These are phyloP conservation scores for Pulicaria dysenterica DNA, from an alignment of 129 eudicot species.

Conservation along the genomic window DNA sequence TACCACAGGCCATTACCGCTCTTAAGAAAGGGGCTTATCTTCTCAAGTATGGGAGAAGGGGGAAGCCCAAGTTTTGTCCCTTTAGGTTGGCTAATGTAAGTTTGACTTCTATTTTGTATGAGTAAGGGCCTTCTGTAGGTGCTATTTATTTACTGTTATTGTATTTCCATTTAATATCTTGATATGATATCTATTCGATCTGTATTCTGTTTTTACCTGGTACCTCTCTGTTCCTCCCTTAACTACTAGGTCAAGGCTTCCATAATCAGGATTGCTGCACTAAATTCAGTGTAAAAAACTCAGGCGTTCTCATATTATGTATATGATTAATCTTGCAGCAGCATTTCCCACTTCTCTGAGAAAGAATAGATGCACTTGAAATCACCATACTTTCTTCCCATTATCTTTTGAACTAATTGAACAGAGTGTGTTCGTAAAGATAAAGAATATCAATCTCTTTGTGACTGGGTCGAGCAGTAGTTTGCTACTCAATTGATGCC, in stretches of 20 bases:
- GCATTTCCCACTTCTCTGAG: too few species aligned
- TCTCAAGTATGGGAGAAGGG: slow-evolving; percentile 95
- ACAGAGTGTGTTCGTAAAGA: slow-evolving; percentile 1
- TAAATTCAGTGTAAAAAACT: too few species aligned
- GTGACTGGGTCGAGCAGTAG: slow-evolving; percentile 11
- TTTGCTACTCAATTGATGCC: slow-evolving; percentile 6
- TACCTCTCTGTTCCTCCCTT: too few species aligned
- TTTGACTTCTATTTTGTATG: slow-evolving; percentile 25
- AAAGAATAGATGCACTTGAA: neutral
- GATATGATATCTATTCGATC: neutral
- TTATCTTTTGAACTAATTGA: slow-evolving; percentile 7
- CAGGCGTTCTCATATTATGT: too few species aligned
- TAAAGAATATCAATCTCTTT: neutral
- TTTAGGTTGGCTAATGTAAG: slow-evolving; percentile 89
- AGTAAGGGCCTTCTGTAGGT: neutral
- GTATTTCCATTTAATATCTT: slow-evolving; percentile 6
- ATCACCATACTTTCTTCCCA: neutral
- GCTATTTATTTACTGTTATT: neutral
- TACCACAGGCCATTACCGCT: slow-evolving; percentile 76
- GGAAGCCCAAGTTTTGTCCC: slow-evolving; percentile 96
- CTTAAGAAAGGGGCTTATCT: slow-evolving; percentile 92
- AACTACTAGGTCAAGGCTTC: too few species aligned
- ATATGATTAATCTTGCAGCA: too few species aligned
- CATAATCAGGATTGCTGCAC: too few species aligned
- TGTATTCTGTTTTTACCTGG: neutral